Evolutionary conservation across 352 stramenopile species (phyloP).

Genomic region (Globisporangium orthogonon): DNA sequence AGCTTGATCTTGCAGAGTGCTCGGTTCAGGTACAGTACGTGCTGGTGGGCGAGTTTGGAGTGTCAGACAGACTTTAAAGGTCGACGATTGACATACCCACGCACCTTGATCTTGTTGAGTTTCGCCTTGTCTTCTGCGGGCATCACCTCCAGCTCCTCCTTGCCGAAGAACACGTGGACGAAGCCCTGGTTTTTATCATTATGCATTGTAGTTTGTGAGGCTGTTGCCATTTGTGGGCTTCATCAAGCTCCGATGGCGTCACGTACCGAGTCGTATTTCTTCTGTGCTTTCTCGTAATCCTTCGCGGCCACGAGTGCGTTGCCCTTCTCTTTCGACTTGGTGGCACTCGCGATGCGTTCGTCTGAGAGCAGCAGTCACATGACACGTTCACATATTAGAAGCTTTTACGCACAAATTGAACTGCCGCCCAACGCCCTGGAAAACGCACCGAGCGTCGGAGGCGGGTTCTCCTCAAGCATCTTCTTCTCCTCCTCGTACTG

Average conservation of each 20-base stretch:
- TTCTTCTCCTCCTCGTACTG: conserved; percentile 81
- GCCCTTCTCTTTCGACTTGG: conserved; percentile 78
- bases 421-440: not conserved
- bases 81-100: not conserved
- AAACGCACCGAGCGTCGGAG: conserved; percentile 58
- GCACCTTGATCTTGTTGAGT: conserved; percentile 73
- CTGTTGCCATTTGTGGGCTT: too few relatives aligned
- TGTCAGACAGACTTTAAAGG: too few relatives aligned
- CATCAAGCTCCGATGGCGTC: too few relatives aligned
- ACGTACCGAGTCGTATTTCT: conserved; percentile 78
- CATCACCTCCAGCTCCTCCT: conserved; percentile 83
- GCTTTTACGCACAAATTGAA: not conserved
- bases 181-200: conserved; percentile 40
- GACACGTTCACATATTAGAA: too few relatives aligned
- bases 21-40: conserved; percentile 79
- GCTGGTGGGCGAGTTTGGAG: conserved; percentile 7
- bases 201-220: too few relatives aligned
- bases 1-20: conserved; percentile 84
- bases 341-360: conserved; percentile 53
- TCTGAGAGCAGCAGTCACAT: conserved; percentile 22
- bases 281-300: conserved; percentile 75
- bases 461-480: conserved; percentile 80
- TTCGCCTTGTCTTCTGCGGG: conserved; percentile 66
- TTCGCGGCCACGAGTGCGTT: conserved; percentile 60
- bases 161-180: conserved; percentile 83